Evolutionary conservation across 1,139 yeast species (phyloP), one percentile per base, ranked within the genome.

Genomic region (Saccharomyces pastorianus): DNA sequence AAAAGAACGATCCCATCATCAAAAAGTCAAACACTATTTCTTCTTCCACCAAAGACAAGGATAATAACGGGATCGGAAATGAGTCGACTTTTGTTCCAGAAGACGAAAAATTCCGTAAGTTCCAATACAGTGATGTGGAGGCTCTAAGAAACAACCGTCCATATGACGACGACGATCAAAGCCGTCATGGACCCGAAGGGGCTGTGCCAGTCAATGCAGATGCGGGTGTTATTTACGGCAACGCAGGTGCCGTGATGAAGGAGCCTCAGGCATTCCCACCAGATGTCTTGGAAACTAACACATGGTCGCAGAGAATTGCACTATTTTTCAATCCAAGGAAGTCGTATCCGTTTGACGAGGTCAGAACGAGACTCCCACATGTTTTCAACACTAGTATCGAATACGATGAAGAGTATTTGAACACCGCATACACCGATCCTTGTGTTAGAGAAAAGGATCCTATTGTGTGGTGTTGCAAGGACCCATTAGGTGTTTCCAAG

Each of bases 381-480:
- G 59, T 55, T 49, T 67, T 74, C 67, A 71, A 75, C 58, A 69
- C 72, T 25, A 59, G 67, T 3, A 64, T 72, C 29, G 64, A 60
- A 13, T 71, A 73, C 55, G 61, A 72, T 50, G 64, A 65, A 6
- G 73, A 67, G 20, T 68, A 64, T 54, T 61, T 67, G 64, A 67
- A 65, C n/a, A 65, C 67, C 54, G 88, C 89, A 7, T 86, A 83
- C 64, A 79, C 81, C 50, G 82, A 82, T 65, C 90, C 91, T 23
- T 79, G 78, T 53, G 83, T 85, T 38, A 73, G 73, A 26, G 84
- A 81, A 48, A 77, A 75, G 31, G 83, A 79, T 60, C 88, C 89
- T 17, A 79, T 79, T 48, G 75, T 85, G 52, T 86, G 95, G 95
- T 74, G 84, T 59, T 82, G 86, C 47, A 76, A 71, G 58, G 95